phyloP scores from a whole-genome alignment of 1,139 yeast genomes.

The Lodderomyces jiufengensis region DNA sequence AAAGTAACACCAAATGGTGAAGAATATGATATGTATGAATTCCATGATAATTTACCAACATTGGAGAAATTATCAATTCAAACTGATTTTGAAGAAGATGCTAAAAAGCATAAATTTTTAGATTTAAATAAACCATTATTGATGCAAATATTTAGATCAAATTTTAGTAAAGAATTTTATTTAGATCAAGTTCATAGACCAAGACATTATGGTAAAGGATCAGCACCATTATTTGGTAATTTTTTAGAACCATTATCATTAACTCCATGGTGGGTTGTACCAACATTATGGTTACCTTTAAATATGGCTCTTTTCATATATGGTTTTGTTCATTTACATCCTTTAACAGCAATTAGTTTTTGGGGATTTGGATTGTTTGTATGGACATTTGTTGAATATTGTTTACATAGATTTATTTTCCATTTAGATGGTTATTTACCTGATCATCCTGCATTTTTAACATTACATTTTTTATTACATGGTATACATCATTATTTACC shows the following conservation, averaged over 20 bases:
- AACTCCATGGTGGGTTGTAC: constrained; percentile 68
- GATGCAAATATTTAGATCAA: constrained; percentile 69
- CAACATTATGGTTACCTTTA: constrained; percentile 83
- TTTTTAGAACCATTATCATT: constrained; percentile 47
- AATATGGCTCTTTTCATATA: constrained; percentile 49
- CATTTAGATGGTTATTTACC: constrained; percentile 88
- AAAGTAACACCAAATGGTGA: constrained; percentile 14
- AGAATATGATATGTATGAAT: constrained; percentile 29
- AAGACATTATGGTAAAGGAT: constrained; percentile 76
- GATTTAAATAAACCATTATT: constrained; percentile 81
- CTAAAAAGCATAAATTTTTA: constrained; percentile 73
- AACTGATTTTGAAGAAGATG: constrained; percentile 75
- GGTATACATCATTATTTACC: constrained; percentile 98
- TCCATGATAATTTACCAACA: constrained; percentile 64
- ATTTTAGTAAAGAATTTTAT: constrained; percentile 82
- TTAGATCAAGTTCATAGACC: constrained; percentile 97
- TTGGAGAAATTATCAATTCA: constrained; percentile 69
- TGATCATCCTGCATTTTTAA: constrained; percentile 66
- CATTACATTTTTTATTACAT: constrained; percentile 84
- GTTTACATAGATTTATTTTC: constrained; percentile 85
- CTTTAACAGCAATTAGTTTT: constrained; percentile 37
- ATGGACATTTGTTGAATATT: constrained; percentile 91
- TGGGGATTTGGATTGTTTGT: constrained; percentile 68
- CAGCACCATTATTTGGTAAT: constrained; percentile 69
- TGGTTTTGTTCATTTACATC: constrained; percentile 36